Percentiles rank a stretch among this genome's conserved stretches.
Conservation (phyloP, 2,329 filamentous ascomycete species). For the Podosphaera aphanis region DNA sequence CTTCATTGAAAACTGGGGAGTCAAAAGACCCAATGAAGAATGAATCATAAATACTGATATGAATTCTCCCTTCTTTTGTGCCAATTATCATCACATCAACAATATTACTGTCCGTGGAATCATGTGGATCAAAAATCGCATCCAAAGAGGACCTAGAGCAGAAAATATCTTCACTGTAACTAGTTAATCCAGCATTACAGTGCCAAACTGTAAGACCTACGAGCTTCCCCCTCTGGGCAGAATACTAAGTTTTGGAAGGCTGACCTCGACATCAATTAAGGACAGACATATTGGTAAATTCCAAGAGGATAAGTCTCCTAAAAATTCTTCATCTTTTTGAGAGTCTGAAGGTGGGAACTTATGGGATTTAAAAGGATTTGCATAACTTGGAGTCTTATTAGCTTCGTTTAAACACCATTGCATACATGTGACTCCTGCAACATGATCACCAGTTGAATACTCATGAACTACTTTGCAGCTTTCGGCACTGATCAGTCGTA, state of each 20-base stretch:
- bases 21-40: slow-evolving; percentile 51
- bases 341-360: slow-evolving; percentile 1
- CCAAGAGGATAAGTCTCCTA: slow-evolving; percentile 5
- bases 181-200: background rate
- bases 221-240: slow-evolving; percentile 40
- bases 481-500: slow-evolving; percentile 56
- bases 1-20: slow-evolving; percentile 18
- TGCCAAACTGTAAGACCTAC: slow-evolving; percentile 21
- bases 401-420: slow-evolving; percentile 16
- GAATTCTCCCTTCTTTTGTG: slow-evolving; percentile 44
- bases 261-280: slow-evolving; percentile 51
- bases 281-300: slow-evolving; percentile 52
- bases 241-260: slow-evolving; percentile 53
- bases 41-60: slow-evolving; percentile 67
- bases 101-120: slow-evolving; percentile 43
- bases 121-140: slow-evolving; percentile 16
- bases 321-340: slow-evolving; percentile 3
- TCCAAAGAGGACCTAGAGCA: slow-evolving; percentile 15
- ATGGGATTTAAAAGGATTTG: slow-evolving; percentile 1
- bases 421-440: slow-evolving; percentile 22
- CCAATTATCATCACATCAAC: slow-evolving; percentile 61
- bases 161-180: slow-evolving; percentile 16
- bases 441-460: slow-evolving; percentile 21
- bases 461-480: slow-evolving; percentile 62
- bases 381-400: slow-evolving; percentile 6